Base-by-base conservation (phyloP, 306 rosid genomes). In the Prunus mira region DNA sequence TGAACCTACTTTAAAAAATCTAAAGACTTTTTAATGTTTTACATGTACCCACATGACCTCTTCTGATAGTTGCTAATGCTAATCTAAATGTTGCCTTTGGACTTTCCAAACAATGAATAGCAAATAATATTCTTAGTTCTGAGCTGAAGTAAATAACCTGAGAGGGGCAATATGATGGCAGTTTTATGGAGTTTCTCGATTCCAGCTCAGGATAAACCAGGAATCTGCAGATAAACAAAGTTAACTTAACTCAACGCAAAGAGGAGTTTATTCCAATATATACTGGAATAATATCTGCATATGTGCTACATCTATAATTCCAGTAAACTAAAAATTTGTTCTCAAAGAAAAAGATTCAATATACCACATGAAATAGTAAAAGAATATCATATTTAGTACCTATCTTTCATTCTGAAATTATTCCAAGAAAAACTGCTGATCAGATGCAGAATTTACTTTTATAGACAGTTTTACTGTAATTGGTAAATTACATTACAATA, bases 181-280 rank as follows among this genome's bases (percentile, higher is more conserved):
- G 82, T 45, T 78, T 66, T 76, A 92, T 77, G 77, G 91, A 86
- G 87, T 90, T 94, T 86, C 98, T 90, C 51, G 96, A 90, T 86
- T 94, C 97, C 76, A 94, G 82, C 85, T 92, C 97, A 20, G 97
- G 98, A 88, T 87, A 90, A 76, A 89, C 91, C 70, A 82, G 82
- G 83, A 90, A 94, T 83, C 98, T 94, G 91, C 83, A 87, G 43
- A 77, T 6, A 66, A 66, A 57, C 67, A 79, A 60, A 18, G 4
- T 52, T 15, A 14, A 72, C 55, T 77, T 65, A 79, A 78, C 57
- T 46, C 54, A 38, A 34, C 2, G 34, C 13, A 20, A 72, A 12
- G 3, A 8, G 9, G 65, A 72, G 9, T 14, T 27, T 30, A 70
- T 70, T 25, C 49, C n/a, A 52, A 19, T 30, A 30, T 51, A 52